Evolutionary conservation across 352 stramenopile genomes (phyloP).

Genomic region (Pythium grandisporangium): DNA sequence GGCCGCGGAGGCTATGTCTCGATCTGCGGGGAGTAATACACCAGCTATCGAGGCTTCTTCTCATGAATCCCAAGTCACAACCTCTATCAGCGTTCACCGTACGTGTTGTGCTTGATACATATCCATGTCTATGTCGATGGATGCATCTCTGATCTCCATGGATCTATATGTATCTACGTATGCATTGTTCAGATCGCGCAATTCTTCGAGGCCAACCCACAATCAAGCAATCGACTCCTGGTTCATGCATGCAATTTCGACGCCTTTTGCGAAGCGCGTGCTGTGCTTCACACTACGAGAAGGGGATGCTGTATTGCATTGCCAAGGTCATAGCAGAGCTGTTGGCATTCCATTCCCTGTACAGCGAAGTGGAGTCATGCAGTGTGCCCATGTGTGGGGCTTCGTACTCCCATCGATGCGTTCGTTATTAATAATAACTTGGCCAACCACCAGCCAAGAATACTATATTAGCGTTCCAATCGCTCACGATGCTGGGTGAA

Average conservation of each 20-base stretch:
- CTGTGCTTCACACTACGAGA: conserved; percentile 51
- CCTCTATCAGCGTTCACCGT: conserved; percentile 6
- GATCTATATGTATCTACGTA: background rate
- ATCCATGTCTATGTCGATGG: background rate
- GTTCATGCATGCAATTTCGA: conserved; percentile 56
- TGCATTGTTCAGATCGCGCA: conserved; percentile 25
- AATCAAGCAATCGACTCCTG: conserved; percentile 40
- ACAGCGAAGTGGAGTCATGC: conserved; percentile 17
- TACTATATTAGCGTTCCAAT: too few species aligned
- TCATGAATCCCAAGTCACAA: too few species aligned
- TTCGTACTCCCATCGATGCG: too few species aligned
- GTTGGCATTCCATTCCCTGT: conserved; percentile 37
- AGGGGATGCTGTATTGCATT: conserved; percentile 36
- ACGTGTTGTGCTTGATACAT: background rate
- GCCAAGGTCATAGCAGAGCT: conserved; percentile 35
- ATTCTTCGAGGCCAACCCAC: conserved; percentile 23
- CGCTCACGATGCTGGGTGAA: too few species aligned
- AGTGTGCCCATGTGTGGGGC: conserved; percentile 16
- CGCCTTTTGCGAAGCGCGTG: conserved; percentile 43
- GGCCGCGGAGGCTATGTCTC: too few species aligned
- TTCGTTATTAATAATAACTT: too few species aligned
- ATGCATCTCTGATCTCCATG: background rate
- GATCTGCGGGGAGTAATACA: too few species aligned
- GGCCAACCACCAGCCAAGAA: too few species aligned
- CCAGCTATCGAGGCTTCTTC: too few species aligned